phyloP scores from a whole-genome alignment of 371 early-diverging fungal species.

The Actinomortierella ambigua region DNA sequence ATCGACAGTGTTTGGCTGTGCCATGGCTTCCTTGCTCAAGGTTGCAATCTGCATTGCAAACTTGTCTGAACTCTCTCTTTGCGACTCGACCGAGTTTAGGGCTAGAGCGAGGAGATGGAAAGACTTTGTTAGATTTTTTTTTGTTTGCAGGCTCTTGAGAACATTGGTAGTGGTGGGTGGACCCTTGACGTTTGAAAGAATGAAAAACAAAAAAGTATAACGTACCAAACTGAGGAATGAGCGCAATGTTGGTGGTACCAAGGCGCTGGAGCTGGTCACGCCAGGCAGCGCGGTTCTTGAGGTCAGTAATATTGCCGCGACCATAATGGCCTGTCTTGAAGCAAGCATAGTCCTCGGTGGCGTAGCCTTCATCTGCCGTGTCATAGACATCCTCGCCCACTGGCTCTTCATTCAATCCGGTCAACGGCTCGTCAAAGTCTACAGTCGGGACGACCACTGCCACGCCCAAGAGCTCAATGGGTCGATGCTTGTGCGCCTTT shows the following conservation, averaged over 20 bases:
- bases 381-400: constrained; percentile 17
- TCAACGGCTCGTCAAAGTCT: constrained; percentile 29
- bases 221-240: constrained; percentile 41
- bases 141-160: background rate
- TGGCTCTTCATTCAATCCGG: constrained; percentile 9
- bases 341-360: constrained; percentile 41
- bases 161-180: no score
- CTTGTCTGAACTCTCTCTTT: constrained; percentile 23
- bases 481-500: background rate
- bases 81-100: constrained; percentile 33
- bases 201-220: background rate
- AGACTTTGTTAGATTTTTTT: background rate
- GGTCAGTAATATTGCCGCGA: constrained; percentile 22
- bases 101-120: constrained; percentile 8
- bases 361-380: constrained; percentile 31
- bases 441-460: constrained; percentile 39
- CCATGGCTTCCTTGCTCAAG: constrained; percentile 27
- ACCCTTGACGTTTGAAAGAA: no score
- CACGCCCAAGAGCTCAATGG: constrained; percentile 35
- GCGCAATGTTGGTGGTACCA: constrained; percentile 35
- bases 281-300: constrained; percentile 36
- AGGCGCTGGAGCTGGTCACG: constrained; percentile 37
- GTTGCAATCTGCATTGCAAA: constrained; percentile 28
- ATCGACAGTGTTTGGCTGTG: constrained; percentile 10
- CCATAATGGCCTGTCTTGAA: constrained; percentile 40